phyloP scores from a whole-genome alignment of 78 protist genomes.

The Planoprotostelium fungivorum region DNA sequence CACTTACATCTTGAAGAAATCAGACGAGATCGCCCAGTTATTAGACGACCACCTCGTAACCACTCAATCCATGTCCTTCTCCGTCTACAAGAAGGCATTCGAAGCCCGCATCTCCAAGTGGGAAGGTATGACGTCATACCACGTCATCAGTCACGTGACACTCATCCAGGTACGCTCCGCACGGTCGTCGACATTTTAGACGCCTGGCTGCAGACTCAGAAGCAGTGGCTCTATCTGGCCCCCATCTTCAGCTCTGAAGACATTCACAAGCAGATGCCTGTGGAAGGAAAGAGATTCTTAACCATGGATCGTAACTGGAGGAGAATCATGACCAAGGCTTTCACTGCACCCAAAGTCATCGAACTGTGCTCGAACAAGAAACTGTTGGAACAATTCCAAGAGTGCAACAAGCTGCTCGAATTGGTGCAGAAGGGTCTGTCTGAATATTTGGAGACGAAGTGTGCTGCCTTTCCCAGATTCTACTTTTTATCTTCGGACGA shows the following conservation, averaged over 20 bases:
- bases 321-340: conserved; percentile 23
- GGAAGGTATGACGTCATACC: no score
- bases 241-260: conserved; percentile 88
- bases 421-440: conserved; percentile 80
- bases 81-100: conserved; percentile 73
- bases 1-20: conserved; percentile 56
- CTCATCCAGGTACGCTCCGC: conserved; percentile 41
- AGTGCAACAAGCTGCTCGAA: conserved; percentile 63
- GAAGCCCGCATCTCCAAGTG: conserved; percentile 68
- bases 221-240: conserved; percentile 86
- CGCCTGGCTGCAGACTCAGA: conserved; percentile 85
- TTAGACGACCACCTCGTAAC: conserved; percentile 82
- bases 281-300: conserved; percentile 58
- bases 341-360: conserved; percentile 38
- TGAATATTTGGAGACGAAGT: conserved; percentile 85
- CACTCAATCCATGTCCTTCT: conserved; percentile 77
- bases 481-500: conserved; percentile 92
- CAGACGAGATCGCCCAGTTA: conserved; percentile 50
- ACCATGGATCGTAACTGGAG: conserved; percentile 66
- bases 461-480: conserved; percentile 84
- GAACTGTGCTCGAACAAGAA: conserved; percentile 25
- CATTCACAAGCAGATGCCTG: conserved; percentile 82
- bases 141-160: no score
- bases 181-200: conserved; percentile 55
- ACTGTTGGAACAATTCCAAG: conserved; percentile 55